Conservation (phyloP, 306 rosid species). For the Phaseolus lunatus region DNA sequence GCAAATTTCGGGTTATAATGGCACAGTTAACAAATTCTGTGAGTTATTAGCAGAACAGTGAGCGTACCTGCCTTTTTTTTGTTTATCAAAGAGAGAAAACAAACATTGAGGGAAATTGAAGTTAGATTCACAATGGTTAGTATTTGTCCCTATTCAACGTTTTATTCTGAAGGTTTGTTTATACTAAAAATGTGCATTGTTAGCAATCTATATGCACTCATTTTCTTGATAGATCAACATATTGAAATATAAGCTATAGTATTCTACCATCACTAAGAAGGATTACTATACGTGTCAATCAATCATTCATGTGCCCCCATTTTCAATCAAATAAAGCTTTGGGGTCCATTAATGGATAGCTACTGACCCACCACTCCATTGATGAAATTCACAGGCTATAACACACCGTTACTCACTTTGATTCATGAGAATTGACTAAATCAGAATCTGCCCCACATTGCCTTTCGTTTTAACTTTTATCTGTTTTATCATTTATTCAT, state of each 20-base stretch:
- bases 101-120: background rate
- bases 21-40: background rate
- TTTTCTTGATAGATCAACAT: constrained; percentile 32
- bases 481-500: constrained; percentile 34
- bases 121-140: background rate
- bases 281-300: constrained; percentile 41
- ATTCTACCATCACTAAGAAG: constrained; percentile 37
- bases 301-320: constrained; percentile 43
- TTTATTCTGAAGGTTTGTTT: background rate
- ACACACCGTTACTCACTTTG: constrained; percentile 46
- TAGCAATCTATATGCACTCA: constrained; percentile 14
- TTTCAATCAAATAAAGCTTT: constrained; percentile 46
- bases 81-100: background rate
- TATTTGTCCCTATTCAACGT: background rate
- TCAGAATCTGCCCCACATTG: constrained; percentile 56
- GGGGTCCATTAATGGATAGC: constrained; percentile 52
- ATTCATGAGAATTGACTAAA: constrained; percentile 52
- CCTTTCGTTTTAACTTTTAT: constrained; percentile 27
- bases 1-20: constrained; percentile 6
- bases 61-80: background rate
- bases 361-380: constrained; percentile 57
- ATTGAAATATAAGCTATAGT: background rate
- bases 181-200: constrained; percentile 23
- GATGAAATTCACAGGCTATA: constrained; percentile 61
- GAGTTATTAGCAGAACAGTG: background rate